Percentiles rank a stretch among this genome's conserved stretches.
phyloP scores from a whole-genome alignment of 139 green algal genomes.

The Chlorella sp. region DNA sequence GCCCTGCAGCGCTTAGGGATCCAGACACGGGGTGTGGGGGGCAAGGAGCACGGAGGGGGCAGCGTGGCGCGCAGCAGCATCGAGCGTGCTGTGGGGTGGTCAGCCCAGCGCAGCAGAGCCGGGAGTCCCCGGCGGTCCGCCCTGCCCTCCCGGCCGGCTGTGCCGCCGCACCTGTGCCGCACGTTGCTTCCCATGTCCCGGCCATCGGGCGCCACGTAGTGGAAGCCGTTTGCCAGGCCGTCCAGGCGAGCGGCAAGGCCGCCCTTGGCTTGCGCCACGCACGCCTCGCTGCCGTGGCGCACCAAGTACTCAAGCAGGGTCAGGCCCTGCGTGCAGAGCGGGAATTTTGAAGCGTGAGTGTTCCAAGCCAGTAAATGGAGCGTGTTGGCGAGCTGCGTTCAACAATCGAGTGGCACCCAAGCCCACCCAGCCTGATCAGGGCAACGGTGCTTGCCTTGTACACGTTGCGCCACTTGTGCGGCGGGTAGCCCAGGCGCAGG shows the following conservation, averaged over 20 bases:
- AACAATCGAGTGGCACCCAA: too few relatives aligned
- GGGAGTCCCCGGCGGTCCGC: neutral
- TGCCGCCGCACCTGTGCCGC: conserved; percentile 59
- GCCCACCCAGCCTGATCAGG: too few relatives aligned
- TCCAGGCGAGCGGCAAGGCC: conserved; percentile 58
- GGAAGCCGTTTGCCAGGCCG: conserved; percentile 70
- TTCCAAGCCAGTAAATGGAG: neutral
- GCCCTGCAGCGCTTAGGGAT: conserved; percentile 32
- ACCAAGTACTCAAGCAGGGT: conserved; percentile 90
- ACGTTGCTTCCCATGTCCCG: conserved; percentile 90
- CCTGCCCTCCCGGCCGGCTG: neutral
- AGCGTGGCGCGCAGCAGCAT: neutral
- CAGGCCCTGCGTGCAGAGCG: conserved; percentile 54
- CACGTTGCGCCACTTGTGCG: conserved; percentile 82
- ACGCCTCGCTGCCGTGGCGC: conserved; percentile 60
- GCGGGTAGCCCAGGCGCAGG: conserved; percentile 64
- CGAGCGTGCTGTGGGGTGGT: too few relatives aligned
- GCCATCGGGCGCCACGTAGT: conserved; percentile 60
- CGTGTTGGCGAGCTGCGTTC: too few relatives aligned
- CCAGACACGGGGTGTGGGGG: neutral
- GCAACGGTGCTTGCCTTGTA: conserved; percentile 82
- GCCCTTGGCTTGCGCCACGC: conserved; percentile 40
- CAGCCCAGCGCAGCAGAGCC: too few relatives aligned
- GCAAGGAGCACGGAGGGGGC: neutral
- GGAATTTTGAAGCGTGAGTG: neutral